Base-by-base conservation (phyloP, 108 stramenopile genomes). In the Cyclostephanos invisitatus region DNA sequence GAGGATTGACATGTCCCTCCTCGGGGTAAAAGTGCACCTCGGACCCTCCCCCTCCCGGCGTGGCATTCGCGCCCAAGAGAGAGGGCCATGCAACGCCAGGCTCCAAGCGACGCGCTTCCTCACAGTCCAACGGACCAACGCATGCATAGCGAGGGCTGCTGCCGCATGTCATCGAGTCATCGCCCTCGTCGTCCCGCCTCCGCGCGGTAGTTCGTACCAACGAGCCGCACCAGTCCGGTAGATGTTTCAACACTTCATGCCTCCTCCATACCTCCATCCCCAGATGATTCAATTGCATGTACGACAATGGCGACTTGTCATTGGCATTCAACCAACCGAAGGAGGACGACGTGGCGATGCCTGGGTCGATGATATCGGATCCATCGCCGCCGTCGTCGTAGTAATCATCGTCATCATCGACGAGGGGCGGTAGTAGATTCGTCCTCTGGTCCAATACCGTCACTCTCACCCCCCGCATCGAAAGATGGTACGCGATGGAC, bases 261-360 rank as follows among this genome's bases (percentile, higher is more conserved):
- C 69, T 40, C 48, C 75, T 78, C 89, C 89, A 90, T 15, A 70
- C 66, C 42, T 77, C 72, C 74, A 90, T 81, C 17, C 89, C 86
- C 28, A 86, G n/a, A 50, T 86, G 83, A 56, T 87, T 90, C 24
- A 89, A 46, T 15, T 62, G 67, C 60, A 69, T 71, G 53, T 90
- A 90, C 27, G 59, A 59, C 51, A 74, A 51, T 5, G 89, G 86
- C 7, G 69, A 50, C 62, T 90, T 90, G 20, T 75, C 74, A 64
- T 87, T 87, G 36, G 86, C 86, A 86, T 90, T 87, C 4, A 90
- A 56, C 89, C 89, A 90, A 0, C 86, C 89, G 68, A 84, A 87
- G 1, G 89, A 84, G 21, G 85, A 84, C 0, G 72, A 71, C 22
- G 84, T 84, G 9, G 86, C 83, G 24, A 50, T 59, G n/a, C 78